Conservation (phyloP, 2,329 filamentous ascomycete species). For the Byssothecium circinans region DNA sequence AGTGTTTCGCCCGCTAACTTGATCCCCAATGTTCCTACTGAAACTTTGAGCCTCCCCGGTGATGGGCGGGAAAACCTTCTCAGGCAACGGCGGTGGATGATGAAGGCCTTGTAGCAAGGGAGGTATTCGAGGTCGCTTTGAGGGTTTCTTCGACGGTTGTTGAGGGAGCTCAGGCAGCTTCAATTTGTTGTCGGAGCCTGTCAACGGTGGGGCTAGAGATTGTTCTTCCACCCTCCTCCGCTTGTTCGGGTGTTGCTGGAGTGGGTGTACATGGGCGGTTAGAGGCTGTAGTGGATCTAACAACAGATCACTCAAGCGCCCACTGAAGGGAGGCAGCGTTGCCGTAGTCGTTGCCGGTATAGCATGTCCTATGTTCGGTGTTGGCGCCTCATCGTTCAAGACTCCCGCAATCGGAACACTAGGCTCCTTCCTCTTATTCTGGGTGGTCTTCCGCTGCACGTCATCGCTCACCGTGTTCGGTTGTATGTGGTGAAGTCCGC, state of each 20-base stretch:
- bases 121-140: constrained; percentile 46
- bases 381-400: constrained; percentile 29
- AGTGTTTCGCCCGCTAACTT: constrained; percentile 15
- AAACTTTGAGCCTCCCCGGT: constrained; percentile 49
- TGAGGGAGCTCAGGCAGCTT: constrained; percentile 44
- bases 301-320: constrained; percentile 31
- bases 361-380: constrained; percentile 13
- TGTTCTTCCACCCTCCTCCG: constrained; percentile 23
- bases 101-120: constrained; percentile 62
- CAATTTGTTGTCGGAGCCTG: constrained; percentile 24
- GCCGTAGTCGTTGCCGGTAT: constrained; percentile 11
- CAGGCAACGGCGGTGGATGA: constrained; percentile 59
- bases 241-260: constrained; percentile 22
- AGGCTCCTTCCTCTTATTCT: constrained; percentile 19
- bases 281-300: constrained; percentile 21
- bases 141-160: constrained; percentile 32
- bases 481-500: constrained; percentile 17
- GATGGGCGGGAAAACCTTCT: constrained; percentile 63
- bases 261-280: constrained; percentile 11
- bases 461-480: constrained; percentile 14
- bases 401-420: constrained; percentile 41
- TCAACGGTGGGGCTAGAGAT: constrained; percentile 13
- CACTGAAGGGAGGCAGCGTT: constrained; percentile 29
- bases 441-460: constrained; percentile 6
- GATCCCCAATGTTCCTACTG: constrained; percentile 22